Evolutionary conservation across 176 grass and related monocot genomes (phyloP).

Genomic region (Phoenix roebelenii): DNA sequence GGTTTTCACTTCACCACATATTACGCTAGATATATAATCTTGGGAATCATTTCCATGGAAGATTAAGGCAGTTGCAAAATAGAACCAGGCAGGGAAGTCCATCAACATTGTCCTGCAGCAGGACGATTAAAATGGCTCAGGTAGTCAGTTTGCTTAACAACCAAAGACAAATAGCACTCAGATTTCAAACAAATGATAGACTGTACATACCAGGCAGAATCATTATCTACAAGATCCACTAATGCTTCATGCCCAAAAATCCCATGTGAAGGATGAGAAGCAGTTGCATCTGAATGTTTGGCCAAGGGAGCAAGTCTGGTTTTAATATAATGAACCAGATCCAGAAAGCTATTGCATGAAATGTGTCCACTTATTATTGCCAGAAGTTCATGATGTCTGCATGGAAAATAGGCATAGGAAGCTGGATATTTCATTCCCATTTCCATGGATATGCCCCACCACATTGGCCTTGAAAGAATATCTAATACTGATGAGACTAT

Average conservation of each 20-base stretch:
- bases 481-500: constrained; percentile 63
- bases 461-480: constrained; percentile 59
- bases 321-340: constrained; percentile 51
- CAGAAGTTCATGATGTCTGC: constrained; percentile 48
- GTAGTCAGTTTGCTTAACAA: constrained; percentile 8
- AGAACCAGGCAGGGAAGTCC: constrained; percentile 71
- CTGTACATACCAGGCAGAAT: constrained; percentile 65
- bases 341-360: constrained; percentile 58
- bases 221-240: constrained; percentile 22
- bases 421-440: constrained; percentile 45
- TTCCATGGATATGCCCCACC: constrained; percentile 63
- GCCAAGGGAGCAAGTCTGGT: constrained; percentile 19
- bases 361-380: constrained; percentile 45
- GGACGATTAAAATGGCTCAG: neutral
- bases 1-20: constrained; percentile 34
- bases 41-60: constrained; percentile 40
- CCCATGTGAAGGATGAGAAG: constrained; percentile 7
- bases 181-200: constrained; percentile 3
- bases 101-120: constrained; percentile 52
- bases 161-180: neutral
- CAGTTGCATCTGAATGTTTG: constrained; percentile 3
- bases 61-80: constrained; percentile 61
- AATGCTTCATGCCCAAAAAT: constrained; percentile 23
- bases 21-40: constrained; percentile 41
- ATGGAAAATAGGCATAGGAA: constrained; percentile 61